These are phyloP conservation scores for Microbotryomycetes sp. DNA, from an alignment of 1,284 basidiomycete species.

Conservation along the genomic window DNA sequence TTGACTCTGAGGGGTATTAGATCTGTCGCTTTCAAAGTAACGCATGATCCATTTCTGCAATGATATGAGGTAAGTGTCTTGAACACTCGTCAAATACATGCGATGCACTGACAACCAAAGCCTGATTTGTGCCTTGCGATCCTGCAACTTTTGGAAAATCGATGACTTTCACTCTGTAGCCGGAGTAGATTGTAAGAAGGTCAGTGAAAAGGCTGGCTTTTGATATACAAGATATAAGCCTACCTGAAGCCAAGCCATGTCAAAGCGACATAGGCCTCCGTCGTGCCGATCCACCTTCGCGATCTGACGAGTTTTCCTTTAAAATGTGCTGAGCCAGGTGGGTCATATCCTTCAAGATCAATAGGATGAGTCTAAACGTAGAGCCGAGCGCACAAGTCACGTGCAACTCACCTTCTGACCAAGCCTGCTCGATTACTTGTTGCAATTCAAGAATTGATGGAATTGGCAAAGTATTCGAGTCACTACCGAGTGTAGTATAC, in stretches of 20 bases:
- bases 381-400: background rate
- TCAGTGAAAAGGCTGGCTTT: background rate
- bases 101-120: conserved; percentile 20
- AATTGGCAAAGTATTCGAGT: conserved; percentile 7
- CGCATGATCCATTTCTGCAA: conserved; percentile 32
- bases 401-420: conserved; percentile 23
- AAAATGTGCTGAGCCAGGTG: conserved; percentile 33
- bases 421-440: conserved; percentile 34
- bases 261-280: conserved; percentile 36
- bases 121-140: conserved; percentile 7
- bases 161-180: conserved; percentile 30
- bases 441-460: conserved; percentile 36
- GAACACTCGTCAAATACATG: too few species aligned
- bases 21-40: conserved; percentile 28
- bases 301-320: conserved; percentile 27
- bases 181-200: background rate
- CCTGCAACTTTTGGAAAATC: conserved; percentile 34
- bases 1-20: background rate
- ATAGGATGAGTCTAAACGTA: too few species aligned
- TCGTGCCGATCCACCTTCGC: conserved; percentile 38
- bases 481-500: conserved; percentile 4
- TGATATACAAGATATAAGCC: background rate
- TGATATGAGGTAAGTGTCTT: too few species aligned
- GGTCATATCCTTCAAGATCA: conserved; percentile 31
- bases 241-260: conserved; percentile 35